Percentiles rank a stretch among this genome's conserved stretches.
Conservation (phyloP, 2,329 filamentous ascomycete species). For the Coleophoma cylindrospora region DNA sequence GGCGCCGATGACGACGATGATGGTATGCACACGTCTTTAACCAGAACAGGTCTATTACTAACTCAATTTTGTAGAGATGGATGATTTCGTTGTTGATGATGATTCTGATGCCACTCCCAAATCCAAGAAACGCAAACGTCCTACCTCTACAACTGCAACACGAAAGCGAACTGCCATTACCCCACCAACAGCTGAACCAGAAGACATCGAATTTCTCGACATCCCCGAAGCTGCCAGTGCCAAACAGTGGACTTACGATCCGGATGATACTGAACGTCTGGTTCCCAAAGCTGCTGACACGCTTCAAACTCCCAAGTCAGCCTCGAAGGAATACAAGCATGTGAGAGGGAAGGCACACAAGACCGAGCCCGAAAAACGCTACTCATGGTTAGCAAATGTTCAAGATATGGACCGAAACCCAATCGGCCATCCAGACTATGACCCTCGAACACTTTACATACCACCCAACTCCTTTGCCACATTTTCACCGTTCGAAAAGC, state of each 20-base stretch:
- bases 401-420: conserved; percentile 79
- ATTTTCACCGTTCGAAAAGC: conserved; percentile 93
- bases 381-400: conserved; percentile 85
- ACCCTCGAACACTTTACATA: conserved; percentile 86
- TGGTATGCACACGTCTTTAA: conserved; percentile 33
- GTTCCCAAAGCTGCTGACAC: conserved; percentile 37
- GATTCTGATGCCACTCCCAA: conserved; percentile 67
- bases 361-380: conserved; percentile 79
- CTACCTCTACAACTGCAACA: conserved; percentile 43
- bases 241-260: conserved; percentile 75
- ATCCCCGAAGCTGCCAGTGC: conserved; percentile 65
- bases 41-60: conserved; percentile 7
- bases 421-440: conserved; percentile 78
- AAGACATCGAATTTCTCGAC: conserved; percentile 46
- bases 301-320: conserved; percentile 27
- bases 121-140: conserved; percentile 66
- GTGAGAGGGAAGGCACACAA: conserved; percentile 62
- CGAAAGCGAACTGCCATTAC: conserved; percentile 59
- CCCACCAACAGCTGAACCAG: conserved; percentile 35
- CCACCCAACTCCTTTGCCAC: conserved; percentile 73
- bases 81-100: conserved; percentile 78
- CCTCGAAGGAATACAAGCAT: conserved; percentile 33
- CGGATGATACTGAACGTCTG: conserved; percentile 47
- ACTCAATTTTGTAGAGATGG: conserved; percentile 56
- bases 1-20: conserved; percentile 54